Evolutionary conservation across 495 filamentous ascomycete species (phyloP).

Genomic region (Clohesyomyces aquaticus): DNA sequence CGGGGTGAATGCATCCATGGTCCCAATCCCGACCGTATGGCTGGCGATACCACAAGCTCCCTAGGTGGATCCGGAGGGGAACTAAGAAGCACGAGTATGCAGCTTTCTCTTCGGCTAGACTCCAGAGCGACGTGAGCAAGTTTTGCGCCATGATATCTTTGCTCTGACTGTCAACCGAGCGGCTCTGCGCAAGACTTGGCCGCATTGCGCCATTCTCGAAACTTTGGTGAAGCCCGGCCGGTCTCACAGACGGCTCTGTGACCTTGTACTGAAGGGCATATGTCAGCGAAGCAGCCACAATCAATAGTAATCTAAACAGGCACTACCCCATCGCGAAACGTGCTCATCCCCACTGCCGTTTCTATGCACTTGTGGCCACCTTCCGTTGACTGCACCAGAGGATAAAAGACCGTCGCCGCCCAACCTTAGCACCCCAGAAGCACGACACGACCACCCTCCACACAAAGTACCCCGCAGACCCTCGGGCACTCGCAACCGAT

Average conservation of each 20-base stretch:
- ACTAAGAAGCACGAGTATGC: too few species aligned
- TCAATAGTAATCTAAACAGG: slow-evolving; percentile 34
- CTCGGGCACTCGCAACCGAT: neutral
- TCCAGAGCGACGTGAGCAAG: slow-evolving; percentile 30
- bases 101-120: too few species aligned
- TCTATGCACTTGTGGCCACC: neutral
- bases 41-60: too few species aligned
- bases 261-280: neutral
- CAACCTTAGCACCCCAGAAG: neutral
- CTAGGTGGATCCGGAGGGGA: too few species aligned
- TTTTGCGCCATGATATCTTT: slow-evolving; percentile 14
- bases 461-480: neutral
- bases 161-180: neutral
- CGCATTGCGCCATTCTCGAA: neutral
- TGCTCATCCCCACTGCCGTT: slow-evolving; percentile 23
- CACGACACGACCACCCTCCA: neutral
- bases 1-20: too few species aligned
- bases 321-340: slow-evolving; percentile 36
- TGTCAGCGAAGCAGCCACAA: slow-evolving; percentile 37
- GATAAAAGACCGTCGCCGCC: slow-evolving; percentile 21
- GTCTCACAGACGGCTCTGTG: slow-evolving; percentile 11
- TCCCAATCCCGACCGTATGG: too few species aligned
- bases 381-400: neutral
- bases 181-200: neutral
- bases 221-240: slow-evolving; percentile 17